A percentile compares a stretch with the other conserved stretches of the same genome.
Evolutionary conservation across 805 yeast genomes (phyloP).

Genomic region (Huiozyma sinensis): DNA sequence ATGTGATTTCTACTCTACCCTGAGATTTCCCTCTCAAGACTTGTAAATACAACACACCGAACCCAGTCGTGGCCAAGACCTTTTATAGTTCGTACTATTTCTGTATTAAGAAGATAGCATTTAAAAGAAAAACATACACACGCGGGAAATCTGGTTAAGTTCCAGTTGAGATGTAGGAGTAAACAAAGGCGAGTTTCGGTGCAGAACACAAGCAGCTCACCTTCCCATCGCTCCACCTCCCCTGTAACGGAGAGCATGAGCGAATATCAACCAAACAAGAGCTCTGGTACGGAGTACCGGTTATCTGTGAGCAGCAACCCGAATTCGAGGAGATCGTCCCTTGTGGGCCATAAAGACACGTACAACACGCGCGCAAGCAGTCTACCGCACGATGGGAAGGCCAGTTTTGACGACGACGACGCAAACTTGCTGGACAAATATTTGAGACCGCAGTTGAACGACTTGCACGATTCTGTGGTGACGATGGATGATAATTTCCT

Average conservation of each 20-base stretch:
- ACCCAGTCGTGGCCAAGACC: too few species aligned
- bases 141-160: background rate
- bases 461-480: slow-evolving; percentile 38
- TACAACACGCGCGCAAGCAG: slow-evolving; percentile 3
- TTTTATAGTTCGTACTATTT: too few species aligned
- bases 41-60: too few species aligned
- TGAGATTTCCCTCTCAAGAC: too few species aligned
- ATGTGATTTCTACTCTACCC: slow-evolving; percentile 15
- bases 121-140: background rate
- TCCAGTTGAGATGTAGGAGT: too few species aligned
- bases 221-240: too few species aligned
- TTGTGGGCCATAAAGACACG: slow-evolving; percentile 3
- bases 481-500: slow-evolving; percentile 51
- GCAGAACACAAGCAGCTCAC: too few species aligned
- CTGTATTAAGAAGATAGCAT: too few species aligned
- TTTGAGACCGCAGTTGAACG: slow-evolving; percentile 33
- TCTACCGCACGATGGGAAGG: too few species aligned
- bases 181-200: background rate
- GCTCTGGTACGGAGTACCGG: slow-evolving; percentile 25
- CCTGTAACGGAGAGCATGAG: background rate
- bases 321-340: slow-evolving; percentile 26
- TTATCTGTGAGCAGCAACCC: slow-evolving; percentile 32
- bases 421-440: slow-evolving; percentile 26
- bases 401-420: background rate
- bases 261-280: background rate